Base-by-base conservation (phyloP, 23 red algal species). In the Gracilaria gracilis region DNA sequence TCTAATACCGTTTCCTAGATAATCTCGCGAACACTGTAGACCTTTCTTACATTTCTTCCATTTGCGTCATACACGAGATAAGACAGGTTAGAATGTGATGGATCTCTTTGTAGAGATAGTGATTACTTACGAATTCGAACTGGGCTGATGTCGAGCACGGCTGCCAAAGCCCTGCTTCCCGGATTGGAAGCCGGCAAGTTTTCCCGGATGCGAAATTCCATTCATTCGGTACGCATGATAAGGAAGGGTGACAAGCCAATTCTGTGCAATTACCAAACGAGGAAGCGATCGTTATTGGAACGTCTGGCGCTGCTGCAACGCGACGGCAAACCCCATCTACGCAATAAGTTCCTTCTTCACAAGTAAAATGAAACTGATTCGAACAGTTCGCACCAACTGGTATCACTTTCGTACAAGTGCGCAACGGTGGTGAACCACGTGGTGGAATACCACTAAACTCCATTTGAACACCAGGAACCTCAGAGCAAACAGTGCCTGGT, bases 11-110 rank as follows among this genome's bases (percentile, higher is more conserved):
- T 29, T 20, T 5, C 21, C 12, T 6, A 28, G 0, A 9, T 27
- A 25, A 48, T 77, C 27, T 9, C 0, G 72, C 0, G 24, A 48
- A 31, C 72, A 48, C 0, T 77, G 72, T 35, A 77, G 39, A 8
- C 19, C n/a, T 2, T 25, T 16, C 46, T 77, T 51, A 42, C 72
- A 77, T 77, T 77, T 51, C 72, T 77, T 73, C 4, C 4, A 50
- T 69, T 69, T 7, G 16, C 8, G 17, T 37, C 0, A 69, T 20
- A 37, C 8, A 36, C 32, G 16, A 20, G 16, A 37, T 8, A 69
- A 19, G 17, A 37, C 17, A 17, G 11, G 33, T 28, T 17, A 37
- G 28, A 16, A 36, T 34, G 19, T 37, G 33, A 37, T 28, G 59
- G n/a, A 27, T 0, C 9, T 64, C 59, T 1, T n/a, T 31, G 21